Percentiles rank a stretch among this genome's conserved stretches.
Evolutionary conservation across 345 rosid genomes (phyloP).

Genomic region (Eutrema yunnanense): DNA sequence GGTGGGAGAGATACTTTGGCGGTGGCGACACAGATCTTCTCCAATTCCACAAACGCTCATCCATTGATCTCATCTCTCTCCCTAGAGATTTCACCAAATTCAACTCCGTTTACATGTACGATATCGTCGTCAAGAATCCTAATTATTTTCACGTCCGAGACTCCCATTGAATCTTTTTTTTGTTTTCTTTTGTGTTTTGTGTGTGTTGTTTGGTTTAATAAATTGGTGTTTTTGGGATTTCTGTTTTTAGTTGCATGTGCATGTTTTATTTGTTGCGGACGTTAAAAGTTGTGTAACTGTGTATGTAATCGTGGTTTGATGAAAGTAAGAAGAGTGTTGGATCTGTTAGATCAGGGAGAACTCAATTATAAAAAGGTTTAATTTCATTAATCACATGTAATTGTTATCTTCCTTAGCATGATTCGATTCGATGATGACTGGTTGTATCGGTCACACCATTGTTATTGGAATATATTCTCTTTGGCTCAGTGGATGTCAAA

Average conservation of each 20-base stretch:
- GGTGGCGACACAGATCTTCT: slow-evolving; percentile 45
- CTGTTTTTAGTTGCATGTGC: slow-evolving; percentile 17
- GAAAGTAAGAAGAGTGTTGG: not conserved
- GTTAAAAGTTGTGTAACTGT: too few species aligned
- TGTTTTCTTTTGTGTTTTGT: not conserved
- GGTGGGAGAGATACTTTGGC: slow-evolving; percentile 76
- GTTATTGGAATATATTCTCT: not conserved
- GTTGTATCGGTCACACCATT: not conserved
- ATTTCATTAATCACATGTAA: not conserved
- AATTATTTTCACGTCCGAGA: slow-evolving; percentile 64
- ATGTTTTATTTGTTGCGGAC: not conserved
- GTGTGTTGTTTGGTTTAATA: slow-evolving; percentile 3
- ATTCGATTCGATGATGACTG: not conserved
- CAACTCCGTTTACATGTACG: slow-evolving; percentile 71
- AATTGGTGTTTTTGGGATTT: not conserved
- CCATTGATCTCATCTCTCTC: slow-evolving; percentile 76
- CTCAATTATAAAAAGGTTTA: not conserved
- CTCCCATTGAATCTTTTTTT: slow-evolving; percentile 1
- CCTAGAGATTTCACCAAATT: slow-evolving; percentile 71
- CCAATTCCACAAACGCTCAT: slow-evolving; percentile 69
- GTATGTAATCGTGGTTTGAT: not conserved
- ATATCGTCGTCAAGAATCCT: slow-evolving; percentile 73
- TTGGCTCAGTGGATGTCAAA: not conserved
- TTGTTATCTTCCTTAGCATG: not conserved
- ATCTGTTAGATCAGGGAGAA: not conserved